Conservation (phyloP, 2,329 filamentous ascomycete species). For the Tetracladium maxilliforme region DNA sequence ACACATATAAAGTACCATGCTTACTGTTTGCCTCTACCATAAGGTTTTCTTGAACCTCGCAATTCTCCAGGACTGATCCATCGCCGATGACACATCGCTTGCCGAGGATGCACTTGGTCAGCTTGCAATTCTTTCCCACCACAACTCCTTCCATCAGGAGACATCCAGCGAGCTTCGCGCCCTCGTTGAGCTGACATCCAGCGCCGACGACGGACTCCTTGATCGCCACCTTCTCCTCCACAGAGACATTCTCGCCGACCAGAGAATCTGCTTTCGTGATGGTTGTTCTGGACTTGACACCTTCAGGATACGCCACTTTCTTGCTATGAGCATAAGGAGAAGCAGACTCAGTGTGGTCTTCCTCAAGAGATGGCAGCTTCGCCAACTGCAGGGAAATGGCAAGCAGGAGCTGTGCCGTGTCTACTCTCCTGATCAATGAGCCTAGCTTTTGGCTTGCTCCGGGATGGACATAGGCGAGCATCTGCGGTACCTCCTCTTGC, state of each 20-base stretch:
- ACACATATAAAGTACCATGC: slow-evolving; percentile 14
- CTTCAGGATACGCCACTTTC: slow-evolving; percentile 74
- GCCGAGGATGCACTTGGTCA: slow-evolving; percentile 80
- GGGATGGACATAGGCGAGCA: slow-evolving; percentile 73
- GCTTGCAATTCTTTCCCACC: slow-evolving; percentile 68
- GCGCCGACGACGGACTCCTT: slow-evolving; percentile 84
- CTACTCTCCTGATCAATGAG: slow-evolving; percentile 67
- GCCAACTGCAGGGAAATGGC: slow-evolving; percentile 74
- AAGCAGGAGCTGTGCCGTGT: slow-evolving; percentile 71
- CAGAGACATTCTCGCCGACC: slow-evolving; percentile 75
- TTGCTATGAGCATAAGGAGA: slow-evolving; percentile 64
- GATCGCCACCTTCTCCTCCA: slow-evolving; percentile 82
- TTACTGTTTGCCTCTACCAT: slow-evolving; percentile 67
- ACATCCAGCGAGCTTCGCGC: slow-evolving; percentile 77
- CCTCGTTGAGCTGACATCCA: slow-evolving; percentile 72
- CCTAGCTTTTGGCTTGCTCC: slow-evolving; percentile 19
- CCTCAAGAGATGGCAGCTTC: slow-evolving; percentile 61
- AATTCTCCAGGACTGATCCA: slow-evolving; percentile 66
- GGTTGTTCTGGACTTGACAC: slow-evolving; percentile 66
- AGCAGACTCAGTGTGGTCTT: slow-evolving; percentile 36
- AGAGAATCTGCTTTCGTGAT: slow-evolving; percentile 73
- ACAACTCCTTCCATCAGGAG: slow-evolving; percentile 85
- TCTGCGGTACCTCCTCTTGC: slow-evolving; percentile 44
- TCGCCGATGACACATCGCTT: slow-evolving; percentile 72
- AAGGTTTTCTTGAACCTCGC: slow-evolving; percentile 83